Evolutionary conservation across 108 stramenopile genomes (phyloP).

Genomic region (Nitzschia palea): DNA sequence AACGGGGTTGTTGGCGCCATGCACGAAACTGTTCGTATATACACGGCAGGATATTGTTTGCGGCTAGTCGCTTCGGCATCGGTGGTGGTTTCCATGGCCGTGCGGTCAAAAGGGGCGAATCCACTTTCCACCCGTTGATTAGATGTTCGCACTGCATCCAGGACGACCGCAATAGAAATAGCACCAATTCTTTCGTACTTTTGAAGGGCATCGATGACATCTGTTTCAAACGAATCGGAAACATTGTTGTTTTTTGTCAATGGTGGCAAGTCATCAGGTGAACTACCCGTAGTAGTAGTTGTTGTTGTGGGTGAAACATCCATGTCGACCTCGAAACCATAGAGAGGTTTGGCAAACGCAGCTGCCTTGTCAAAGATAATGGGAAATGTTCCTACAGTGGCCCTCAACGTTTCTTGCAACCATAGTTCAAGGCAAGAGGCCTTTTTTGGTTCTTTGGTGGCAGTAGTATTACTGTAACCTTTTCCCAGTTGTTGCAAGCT

Average conservation of each 20-base stretch:
- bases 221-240: slow-evolving; percentile 1
- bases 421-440: slow-evolving; percentile 3
- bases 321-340: slow-evolving; percentile 18
- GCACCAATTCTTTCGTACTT: slow-evolving; percentile 11
- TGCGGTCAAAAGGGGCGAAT: not conserved
- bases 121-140: slow-evolving; percentile 22
- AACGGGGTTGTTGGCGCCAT: no score
- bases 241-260: not conserved
- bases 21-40: slow-evolving; percentile 8
- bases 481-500: not conserved
- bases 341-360: slow-evolving; percentile 18
- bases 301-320: not conserved
- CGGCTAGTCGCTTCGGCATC: not conserved
- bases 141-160: slow-evolving; percentile 17
- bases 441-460: not conserved
- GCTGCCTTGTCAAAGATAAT: slow-evolving; percentile 12
- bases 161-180: slow-evolving; percentile 11
- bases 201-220: slow-evolving; percentile 9
- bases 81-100: not conserved
- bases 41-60: slow-evolving; percentile 12
- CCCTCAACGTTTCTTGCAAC: not conserved
- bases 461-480: not conserved
- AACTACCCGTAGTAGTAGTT: not conserved
- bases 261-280: not conserved
- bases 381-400: not conserved